phyloP scores from a whole-genome alignment of 2,329 filamentous ascomycete genomes.

The Hypoxylon sp. region DNA sequence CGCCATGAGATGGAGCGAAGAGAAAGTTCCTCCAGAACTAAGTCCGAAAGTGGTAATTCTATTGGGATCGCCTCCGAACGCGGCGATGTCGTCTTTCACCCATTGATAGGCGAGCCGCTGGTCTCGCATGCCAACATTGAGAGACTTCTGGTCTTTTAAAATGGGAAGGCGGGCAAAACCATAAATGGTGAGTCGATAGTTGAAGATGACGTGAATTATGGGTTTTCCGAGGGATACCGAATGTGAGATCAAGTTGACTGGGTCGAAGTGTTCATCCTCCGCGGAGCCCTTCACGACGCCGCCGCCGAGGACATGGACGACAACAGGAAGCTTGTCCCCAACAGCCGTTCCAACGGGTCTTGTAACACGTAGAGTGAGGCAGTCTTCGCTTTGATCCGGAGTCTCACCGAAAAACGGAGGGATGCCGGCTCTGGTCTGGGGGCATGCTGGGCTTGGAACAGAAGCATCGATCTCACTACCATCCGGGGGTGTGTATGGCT shows the following conservation, averaged over 20 bases:
- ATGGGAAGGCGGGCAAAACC: conserved; percentile 41
- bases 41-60: conserved; percentile 37
- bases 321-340: conserved; percentile 38
- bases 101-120: conserved; percentile 41
- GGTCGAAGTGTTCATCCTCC: conserved; percentile 40
- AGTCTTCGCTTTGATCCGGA: conserved; percentile 40
- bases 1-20: conserved; percentile 40
- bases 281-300: conserved; percentile 41
- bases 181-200: conserved; percentile 45
- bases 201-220: conserved; percentile 40
- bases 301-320: conserved; percentile 38
- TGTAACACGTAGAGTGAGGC: conserved; percentile 39
- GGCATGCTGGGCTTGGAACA: conserved; percentile 38
- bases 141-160: conserved; percentile 40
- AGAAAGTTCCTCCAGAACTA: conserved; percentile 36
- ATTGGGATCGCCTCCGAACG: conserved; percentile 41
- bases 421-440: conserved; percentile 35
- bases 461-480: conserved; percentile 38
- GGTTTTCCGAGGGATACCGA: conserved; percentile 34
- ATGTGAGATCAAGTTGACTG: conserved; percentile 33
- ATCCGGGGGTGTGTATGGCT: conserved; percentile 33
- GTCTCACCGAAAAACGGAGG: conserved; percentile 41
- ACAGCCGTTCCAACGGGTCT: conserved; percentile 33
- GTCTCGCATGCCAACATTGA: conserved; percentile 42
- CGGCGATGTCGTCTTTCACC: conserved; percentile 42